Evolutionary conservation across 139 green algal genomes (phyloP).

Genomic region (Picochlorum sp.): DNA sequence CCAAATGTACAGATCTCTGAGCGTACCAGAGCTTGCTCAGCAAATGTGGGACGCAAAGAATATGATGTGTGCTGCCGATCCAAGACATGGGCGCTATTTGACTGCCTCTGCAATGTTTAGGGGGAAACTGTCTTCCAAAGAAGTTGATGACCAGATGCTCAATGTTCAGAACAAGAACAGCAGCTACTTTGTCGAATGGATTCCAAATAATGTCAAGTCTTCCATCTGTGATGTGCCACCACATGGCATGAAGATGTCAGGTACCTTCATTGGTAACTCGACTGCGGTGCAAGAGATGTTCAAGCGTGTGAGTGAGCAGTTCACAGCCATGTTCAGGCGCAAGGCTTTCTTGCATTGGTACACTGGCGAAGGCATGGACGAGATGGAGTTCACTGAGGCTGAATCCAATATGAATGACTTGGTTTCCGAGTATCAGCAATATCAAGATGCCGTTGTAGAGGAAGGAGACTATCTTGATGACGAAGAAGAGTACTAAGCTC

Average conservation of each 20-base stretch:
- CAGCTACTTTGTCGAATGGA: slow-evolving; percentile 96
- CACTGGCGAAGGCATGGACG: slow-evolving; percentile 94
- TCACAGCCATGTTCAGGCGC: slow-evolving; percentile 93
- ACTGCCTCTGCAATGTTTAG: slow-evolving; percentile 79
- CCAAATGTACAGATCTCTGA: slow-evolving; percentile 86
- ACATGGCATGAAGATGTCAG: slow-evolving; percentile 88
- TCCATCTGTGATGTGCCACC: slow-evolving; percentile 91
- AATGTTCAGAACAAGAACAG: slow-evolving; percentile 51
- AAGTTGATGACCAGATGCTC: slow-evolving; percentile 89
- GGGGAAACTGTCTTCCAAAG: slow-evolving; percentile 76
- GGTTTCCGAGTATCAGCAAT: slow-evolving; percentile 81
- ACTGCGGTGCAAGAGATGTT: slow-evolving; percentile 29
- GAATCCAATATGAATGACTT: slow-evolving; percentile 87
- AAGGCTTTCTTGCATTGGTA: slow-evolving; percentile 97
- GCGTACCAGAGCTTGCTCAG: slow-evolving; percentile 81
- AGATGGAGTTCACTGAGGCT: slow-evolving; percentile 98
- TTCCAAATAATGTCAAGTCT: slow-evolving; percentile 97
- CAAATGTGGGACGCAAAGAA: slow-evolving; percentile 98
- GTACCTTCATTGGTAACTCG: slow-evolving; percentile 93
- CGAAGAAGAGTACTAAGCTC: too few relatives aligned
- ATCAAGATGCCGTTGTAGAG: slow-evolving; percentile 33
- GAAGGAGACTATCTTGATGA: not conserved
- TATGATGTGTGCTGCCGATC: slow-evolving; percentile 96
- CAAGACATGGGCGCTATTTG: slow-evolving; percentile 88
- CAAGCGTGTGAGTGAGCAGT: slow-evolving; percentile 80